Conservation (phyloP, 768 basidiomycete genomes). For the Lyophyllum atratum region DNA sequence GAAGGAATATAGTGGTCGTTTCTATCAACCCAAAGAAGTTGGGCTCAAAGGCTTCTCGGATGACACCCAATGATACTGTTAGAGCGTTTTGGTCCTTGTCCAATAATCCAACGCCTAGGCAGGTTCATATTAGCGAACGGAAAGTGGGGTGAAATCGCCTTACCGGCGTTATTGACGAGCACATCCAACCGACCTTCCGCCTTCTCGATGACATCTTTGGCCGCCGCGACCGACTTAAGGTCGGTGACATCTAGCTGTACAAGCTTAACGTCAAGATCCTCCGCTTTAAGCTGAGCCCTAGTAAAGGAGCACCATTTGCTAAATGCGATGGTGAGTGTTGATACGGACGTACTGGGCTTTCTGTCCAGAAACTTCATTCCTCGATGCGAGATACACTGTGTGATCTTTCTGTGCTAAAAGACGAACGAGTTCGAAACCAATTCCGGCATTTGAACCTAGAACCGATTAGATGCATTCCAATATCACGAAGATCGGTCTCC, state of each 20-base stretch:
- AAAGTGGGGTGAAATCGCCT: neutral
- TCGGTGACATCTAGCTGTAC: conserved; percentile 44
- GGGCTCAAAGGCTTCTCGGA: conserved; percentile 40
- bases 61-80: conserved; percentile 30
- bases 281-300: conserved; percentile 21
- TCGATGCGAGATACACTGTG: conserved; percentile 44
- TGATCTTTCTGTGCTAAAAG: conserved; percentile 44
- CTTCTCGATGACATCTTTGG: conserved; percentile 36
- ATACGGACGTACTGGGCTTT: conserved; percentile 38
- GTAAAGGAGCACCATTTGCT: neutral
- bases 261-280: conserved; percentile 26
- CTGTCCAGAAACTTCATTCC: conserved; percentile 38
- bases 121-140: neutral
- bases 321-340: neutral
- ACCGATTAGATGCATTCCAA: neutral
- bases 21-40: conserved; percentile 47
- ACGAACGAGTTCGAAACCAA: conserved; percentile 46
- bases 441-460: conserved; percentile 45
- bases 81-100: conserved; percentile 35
- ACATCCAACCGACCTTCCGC: conserved; percentile 44
- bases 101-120: conserved; percentile 28
- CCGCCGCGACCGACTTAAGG: conserved; percentile 31
- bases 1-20: conserved; percentile 42
- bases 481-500: neutral
- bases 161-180: conserved; percentile 49